phyloP scores from a whole-genome alignment of 371 early-diverging fungal genomes.

The Capillidium heterosporum region DNA sequence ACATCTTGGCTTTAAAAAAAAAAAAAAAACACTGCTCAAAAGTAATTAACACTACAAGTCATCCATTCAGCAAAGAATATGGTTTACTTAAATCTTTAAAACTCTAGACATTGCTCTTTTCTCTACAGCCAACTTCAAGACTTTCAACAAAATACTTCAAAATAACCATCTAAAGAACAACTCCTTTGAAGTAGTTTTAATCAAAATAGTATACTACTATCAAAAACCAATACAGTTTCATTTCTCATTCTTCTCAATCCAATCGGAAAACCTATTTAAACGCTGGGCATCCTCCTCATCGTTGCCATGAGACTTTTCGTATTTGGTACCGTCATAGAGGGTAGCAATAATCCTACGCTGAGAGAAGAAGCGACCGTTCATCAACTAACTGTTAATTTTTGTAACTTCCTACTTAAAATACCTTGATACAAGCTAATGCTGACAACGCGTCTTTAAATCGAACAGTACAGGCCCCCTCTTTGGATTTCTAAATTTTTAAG shows the following conservation, averaged over 20 bases:
- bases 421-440: constrained; percentile 64
- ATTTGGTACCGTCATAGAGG: constrained; percentile 54
- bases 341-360: constrained; percentile 64
- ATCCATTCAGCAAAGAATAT: too few relatives aligned
- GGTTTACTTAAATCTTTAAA: too few relatives aligned
- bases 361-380: constrained; percentile 83
- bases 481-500: constrained; percentile 29
- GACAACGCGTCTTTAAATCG: constrained; percentile 63
- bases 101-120: too few relatives aligned
- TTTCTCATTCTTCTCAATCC: constrained; percentile 32
- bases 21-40: too few relatives aligned
- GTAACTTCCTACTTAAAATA: constrained; percentile 11
- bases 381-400: constrained; percentile 24
- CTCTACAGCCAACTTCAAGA: too few relatives aligned
- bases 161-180: too few relatives aligned
- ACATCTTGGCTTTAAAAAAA: too few relatives aligned
- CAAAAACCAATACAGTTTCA: too few relatives aligned
- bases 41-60: too few relatives aligned
- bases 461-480: constrained; percentile 78
- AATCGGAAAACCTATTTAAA: constrained; percentile 57
- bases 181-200: too few relatives aligned
- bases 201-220: too few relatives aligned
- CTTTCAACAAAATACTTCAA: too few relatives aligned
- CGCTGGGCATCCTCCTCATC: constrained; percentile 51
- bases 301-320: constrained; percentile 29